phyloP scores from a whole-genome alignment of 2,329 filamentous ascomycete species.

The Monosporascus sp. region DNA sequence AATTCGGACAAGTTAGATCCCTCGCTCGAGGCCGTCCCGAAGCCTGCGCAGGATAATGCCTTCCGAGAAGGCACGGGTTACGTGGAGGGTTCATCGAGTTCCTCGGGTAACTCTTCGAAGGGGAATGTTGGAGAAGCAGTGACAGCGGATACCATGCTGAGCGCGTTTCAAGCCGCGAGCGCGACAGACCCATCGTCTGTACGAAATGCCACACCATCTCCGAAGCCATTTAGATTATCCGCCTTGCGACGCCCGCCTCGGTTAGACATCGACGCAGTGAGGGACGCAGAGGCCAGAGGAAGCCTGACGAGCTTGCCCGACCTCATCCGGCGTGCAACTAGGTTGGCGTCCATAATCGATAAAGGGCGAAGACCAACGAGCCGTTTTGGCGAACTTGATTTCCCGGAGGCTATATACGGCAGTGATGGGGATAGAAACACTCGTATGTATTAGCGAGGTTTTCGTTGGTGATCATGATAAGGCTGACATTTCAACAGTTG shows the following conservation, averaged over 20 bases:
- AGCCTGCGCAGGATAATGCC: constrained; percentile 31
- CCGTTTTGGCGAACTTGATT: constrained; percentile 50
- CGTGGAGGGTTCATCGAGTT: constrained; percentile 41
- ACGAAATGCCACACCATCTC: constrained; percentile 20
- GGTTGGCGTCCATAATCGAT: constrained; percentile 81
- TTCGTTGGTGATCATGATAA: background rate
- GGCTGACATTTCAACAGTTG: constrained; percentile 24
- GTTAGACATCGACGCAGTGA: constrained; percentile 76
- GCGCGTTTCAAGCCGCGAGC: constrained; percentile 45
- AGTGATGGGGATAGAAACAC: constrained; percentile 33
- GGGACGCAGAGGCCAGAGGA: constrained; percentile 74
- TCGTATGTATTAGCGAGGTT: background rate
- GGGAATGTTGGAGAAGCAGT: constrained; percentile 22
- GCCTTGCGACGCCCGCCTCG: constrained; percentile 62
- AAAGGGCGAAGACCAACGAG: constrained; percentile 64
- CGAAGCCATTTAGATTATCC: constrained; percentile 41
- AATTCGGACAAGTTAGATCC: constrained; percentile 22
- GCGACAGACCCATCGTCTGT: constrained; percentile 34
- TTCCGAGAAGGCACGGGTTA: constrained; percentile 42
- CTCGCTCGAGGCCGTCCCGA: constrained; percentile 29
- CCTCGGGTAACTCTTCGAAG: constrained; percentile 33
- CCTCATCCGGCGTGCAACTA: constrained; percentile 82
- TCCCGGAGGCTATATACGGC: constrained; percentile 38
- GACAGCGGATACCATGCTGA: constrained; percentile 43
- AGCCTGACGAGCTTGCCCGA: constrained; percentile 91